Evolutionary conservation across 2,329 filamentous ascomycete species (phyloP).

Genomic region (Sporothrix mexicana): DNA sequence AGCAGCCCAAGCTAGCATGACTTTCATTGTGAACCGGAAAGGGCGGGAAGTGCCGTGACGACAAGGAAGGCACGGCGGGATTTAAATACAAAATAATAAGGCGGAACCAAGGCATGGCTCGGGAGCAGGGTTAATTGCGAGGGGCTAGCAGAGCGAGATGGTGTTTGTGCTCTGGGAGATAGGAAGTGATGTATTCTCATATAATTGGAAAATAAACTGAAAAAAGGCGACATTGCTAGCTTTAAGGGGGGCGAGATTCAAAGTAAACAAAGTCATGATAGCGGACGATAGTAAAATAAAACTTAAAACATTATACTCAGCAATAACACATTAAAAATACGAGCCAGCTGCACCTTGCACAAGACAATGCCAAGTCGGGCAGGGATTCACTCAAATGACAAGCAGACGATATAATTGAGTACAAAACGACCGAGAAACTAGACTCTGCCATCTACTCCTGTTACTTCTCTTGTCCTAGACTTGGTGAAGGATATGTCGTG

Average conservation of each 20-base stretch:
- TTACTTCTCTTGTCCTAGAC: background rate
- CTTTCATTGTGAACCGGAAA: background rate
- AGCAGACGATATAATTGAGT: background rate
- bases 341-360: too few relatives aligned
- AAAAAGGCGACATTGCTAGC: background rate
- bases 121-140: background rate
- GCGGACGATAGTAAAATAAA: background rate
- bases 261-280: background rate
- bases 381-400: background rate
- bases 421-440: background rate
- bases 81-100: background rate
- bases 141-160: background rate
- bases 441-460: background rate
- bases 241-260: background rate
- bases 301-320: background rate
- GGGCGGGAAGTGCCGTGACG: background rate
- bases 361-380: constrained; percentile 3
- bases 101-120: background rate
- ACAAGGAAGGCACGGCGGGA: background rate
- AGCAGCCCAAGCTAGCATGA: background rate
- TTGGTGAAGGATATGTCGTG: background rate
- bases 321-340: background rate
- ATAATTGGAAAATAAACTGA: background rate
- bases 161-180: background rate
- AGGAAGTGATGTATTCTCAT: too few relatives aligned